Base-by-base conservation (phyloP, 176 grass and related monocot genomes). In the Rhynchospora breviuscula region DNA sequence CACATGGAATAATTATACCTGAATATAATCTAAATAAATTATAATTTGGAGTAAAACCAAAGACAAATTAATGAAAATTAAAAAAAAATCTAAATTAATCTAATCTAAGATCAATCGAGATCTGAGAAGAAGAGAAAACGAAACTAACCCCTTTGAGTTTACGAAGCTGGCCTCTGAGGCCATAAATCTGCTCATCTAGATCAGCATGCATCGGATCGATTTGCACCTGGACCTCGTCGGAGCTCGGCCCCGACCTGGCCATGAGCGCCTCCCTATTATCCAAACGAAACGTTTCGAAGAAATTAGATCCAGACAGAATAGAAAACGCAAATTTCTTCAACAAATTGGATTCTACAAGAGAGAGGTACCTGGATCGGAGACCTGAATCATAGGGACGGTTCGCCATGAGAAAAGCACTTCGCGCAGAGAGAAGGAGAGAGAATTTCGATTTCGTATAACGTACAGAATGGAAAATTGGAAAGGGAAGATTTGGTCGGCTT, bases 161-260 rank as follows among this genome's bases (percentile, higher is more conserved):
- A 7, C 78, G 63, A 33, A 91, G 46, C 83, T 97, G 83, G 21
- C 90, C 86, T 66, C 71, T 81, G 58, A 97, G 85, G 14, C 94
- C 78, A 12, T 79, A 66, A 72, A 97, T 91, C 74, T 89, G 86
- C 23, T 97, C 85, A 70, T 94, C 92, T 84, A 97, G 61, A 48
- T 97, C 88, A 12, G 69, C 83, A 79, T 88, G 90, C 47, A 89
- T 89, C 54, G 91, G 93, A 81, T 96, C 93, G 44, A 91, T 97
- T 87, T 91, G 89, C 74, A 97, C 68, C 19, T 90, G 88, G 57
- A 97, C 84, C 74, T 97, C 89, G n/a, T 71, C 86, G 46, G 93
- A 84, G 77, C 85, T 86, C 78, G 89, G 65, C 79, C 67, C 76
- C 1, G 85, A 59, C 60, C 88, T 90, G 12, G 78, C 79, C 7